These are phyloP conservation scores for Cichorium intybus DNA, from an alignment of 140 eudicot species.

Conservation along the genomic window DNA sequence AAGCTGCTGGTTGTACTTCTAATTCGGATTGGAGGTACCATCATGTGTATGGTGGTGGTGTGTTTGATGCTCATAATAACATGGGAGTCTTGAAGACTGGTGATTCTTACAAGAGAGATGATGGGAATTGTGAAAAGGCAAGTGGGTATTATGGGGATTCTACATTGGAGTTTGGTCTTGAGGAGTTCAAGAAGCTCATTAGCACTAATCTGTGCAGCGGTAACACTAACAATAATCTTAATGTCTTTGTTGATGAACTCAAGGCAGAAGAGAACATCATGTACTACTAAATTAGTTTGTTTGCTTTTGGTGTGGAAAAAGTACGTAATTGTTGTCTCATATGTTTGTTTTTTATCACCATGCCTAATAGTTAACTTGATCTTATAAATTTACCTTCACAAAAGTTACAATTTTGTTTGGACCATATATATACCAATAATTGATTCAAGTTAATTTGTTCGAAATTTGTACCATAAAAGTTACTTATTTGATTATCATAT, in stretches of 20 bases:
- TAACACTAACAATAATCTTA: constrained; percentile 37
- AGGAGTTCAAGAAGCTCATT: constrained; percentile 87
- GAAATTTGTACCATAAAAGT: too few species aligned
- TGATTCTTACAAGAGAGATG: constrained; percentile 33
- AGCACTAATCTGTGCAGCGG: constrained; percentile 44
- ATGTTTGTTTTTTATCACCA: background rate
- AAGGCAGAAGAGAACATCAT: constrained; percentile 52
- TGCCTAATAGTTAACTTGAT: background rate
- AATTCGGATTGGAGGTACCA: constrained; percentile 71
- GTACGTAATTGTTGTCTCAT: constrained; percentile 4
- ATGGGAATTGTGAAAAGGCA: constrained; percentile 12
- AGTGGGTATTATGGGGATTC: constrained; percentile 36
- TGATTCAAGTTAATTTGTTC: too few species aligned
- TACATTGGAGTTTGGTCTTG: constrained; percentile 53
- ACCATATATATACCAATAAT: background rate
- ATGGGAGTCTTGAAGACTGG: constrained; percentile 20
- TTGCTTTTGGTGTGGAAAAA: constrained; percentile 21
- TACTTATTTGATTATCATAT: too few species aligned
- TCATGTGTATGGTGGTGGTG: constrained; percentile 16
- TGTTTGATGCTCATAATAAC: constrained; percentile 25
- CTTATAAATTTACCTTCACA: background rate
- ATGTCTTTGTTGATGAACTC: constrained; percentile 53
- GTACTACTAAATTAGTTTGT: constrained; percentile 34
- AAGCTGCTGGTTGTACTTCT: constrained; percentile 54
- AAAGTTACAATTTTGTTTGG: background rate